These are phyloP conservation scores for Suillus brevipes DNA, from an alignment of 768 basidiomycete genomes.

Conservation along the genomic window DNA sequence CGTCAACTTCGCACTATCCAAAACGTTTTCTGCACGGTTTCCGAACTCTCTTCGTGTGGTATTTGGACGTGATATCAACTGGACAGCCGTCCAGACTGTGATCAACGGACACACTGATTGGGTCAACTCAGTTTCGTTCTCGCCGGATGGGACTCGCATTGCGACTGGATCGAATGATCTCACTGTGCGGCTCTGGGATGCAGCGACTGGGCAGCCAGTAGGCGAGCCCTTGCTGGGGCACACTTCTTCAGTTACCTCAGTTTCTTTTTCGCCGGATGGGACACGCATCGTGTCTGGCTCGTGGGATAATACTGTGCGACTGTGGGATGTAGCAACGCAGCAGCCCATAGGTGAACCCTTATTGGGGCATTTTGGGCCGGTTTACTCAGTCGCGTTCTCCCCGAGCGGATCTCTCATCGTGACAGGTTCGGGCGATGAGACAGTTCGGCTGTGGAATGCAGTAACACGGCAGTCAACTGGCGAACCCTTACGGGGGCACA, in stretches of 20 bases:
- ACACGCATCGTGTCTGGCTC: constrained; percentile 1
- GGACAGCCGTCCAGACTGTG: background rate
- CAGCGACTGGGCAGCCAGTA: background rate
- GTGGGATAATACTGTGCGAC: background rate
- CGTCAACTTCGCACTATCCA: background rate
- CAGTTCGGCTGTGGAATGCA: background rate
- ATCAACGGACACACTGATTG: background rate
- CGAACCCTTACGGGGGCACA: background rate
- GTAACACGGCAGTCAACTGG: background rate
- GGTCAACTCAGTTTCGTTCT: background rate
- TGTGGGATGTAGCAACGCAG: background rate
- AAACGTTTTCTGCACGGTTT: background rate
- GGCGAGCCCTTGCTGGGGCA: background rate
- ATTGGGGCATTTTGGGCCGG: background rate
- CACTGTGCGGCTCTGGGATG: background rate
- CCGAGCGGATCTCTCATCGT: background rate
- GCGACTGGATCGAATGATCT: background rate
- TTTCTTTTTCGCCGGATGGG: background rate
- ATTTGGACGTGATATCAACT: background rate
- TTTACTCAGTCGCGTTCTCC: background rate
- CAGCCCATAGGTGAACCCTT: background rate
- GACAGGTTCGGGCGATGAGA: background rate
- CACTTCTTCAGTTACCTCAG: rapidly evolving
- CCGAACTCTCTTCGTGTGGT: background rate
- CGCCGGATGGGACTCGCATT: background rate